Base-by-base conservation (phyloP, 257 asterid genomes). In the Solanum virginianum region DNA sequence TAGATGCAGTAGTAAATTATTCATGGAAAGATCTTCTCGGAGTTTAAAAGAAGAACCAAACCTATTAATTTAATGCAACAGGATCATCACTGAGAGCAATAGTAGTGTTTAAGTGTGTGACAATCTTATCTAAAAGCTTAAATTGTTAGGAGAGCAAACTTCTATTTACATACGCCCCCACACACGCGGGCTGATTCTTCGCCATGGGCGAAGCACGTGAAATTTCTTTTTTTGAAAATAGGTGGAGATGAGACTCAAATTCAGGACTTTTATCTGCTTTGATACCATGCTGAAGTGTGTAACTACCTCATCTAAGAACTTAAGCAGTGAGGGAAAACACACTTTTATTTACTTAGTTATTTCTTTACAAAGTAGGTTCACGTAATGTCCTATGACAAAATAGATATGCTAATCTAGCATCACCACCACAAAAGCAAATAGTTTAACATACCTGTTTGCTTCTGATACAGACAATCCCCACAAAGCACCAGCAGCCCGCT, bases 371-470 rank as follows among this genome's bases (percentile, higher is more conserved):
- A 77, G 22, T 77, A 77, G 82, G 65, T 53, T 53, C 62, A 75
- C 3, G 14, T 51, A 22, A 60, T 51, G 20, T 77, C 32, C 81
- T 13, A 24, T n/a, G 81, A 75, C 81, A 75, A 75, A 53, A 53
- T 32, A 53, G 82, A 77, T 24, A 75, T 14, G 36, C 81, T 22
- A 75, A 75, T 77, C 63, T 77, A 53, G 63, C 6, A 77, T 5
- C 65, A 22, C 47, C 62, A 77, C 47, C 65, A 51, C 62, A 77
- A 29, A 70, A 77, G 62, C 26, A 51, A 77, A 77, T 47, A 75
- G 7, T 75, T 26, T 51, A 24, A 77, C 63, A 65, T 83, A 94
- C 99, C 98, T 96, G 88, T 96, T 96, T 82, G 97, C 89, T 94
- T 96, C 92, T 74, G 92, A 90, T 60, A 90, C 91, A 57, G 92